A percentile compares a stretch with the other conserved stretches of the same genome.
phyloP scores from a whole-genome alignment of 2,329 filamentous ascomycete genomes.

The Dactylonectria estremocensis region DNA sequence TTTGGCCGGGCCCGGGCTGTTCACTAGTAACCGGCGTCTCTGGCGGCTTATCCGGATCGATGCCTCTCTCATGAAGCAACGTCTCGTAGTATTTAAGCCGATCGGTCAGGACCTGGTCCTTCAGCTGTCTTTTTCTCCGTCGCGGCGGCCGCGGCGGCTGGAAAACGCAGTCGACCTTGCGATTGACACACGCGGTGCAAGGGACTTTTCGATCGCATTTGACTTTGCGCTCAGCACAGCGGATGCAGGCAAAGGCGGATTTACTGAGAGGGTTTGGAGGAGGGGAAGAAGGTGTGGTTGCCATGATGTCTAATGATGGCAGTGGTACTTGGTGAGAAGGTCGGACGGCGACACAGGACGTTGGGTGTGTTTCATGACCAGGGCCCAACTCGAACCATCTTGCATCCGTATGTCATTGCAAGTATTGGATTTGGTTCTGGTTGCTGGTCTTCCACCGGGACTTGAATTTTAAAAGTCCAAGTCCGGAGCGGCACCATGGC shows the following conservation, averaged over 20 bases:
- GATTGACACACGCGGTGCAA: not conserved
- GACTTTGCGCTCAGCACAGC: slow-evolving; percentile 15
- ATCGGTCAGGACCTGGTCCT: not conserved
- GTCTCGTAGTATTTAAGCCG: not conserved
- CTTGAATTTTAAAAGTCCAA: too few species aligned
- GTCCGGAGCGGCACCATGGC: too few species aligned
- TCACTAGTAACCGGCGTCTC: not conserved
- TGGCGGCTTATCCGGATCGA: not conserved
- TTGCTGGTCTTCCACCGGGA: too few species aligned
- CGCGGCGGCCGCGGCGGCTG: not conserved
- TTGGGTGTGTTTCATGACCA: not conserved
- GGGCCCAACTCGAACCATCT: too few species aligned
- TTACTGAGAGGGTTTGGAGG: not conserved
- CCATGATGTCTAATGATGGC: not conserved
- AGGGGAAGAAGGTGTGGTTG: not conserved
- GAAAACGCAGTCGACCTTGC: not conserved
- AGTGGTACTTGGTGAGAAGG: too few species aligned
- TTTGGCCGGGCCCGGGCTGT: not conserved
- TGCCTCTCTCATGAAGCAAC: not conserved
- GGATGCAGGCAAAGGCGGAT: not conserved
- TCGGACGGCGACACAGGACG: not conserved
- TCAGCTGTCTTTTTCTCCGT: not conserved
- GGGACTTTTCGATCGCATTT: slow-evolving; percentile 1
- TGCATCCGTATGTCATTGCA: too few species aligned
- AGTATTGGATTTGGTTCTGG: too few species aligned